Evolutionary conservation across 2,329 filamentous ascomycete genomes (phyloP).

Genomic region (Botrytis medusae): DNA sequence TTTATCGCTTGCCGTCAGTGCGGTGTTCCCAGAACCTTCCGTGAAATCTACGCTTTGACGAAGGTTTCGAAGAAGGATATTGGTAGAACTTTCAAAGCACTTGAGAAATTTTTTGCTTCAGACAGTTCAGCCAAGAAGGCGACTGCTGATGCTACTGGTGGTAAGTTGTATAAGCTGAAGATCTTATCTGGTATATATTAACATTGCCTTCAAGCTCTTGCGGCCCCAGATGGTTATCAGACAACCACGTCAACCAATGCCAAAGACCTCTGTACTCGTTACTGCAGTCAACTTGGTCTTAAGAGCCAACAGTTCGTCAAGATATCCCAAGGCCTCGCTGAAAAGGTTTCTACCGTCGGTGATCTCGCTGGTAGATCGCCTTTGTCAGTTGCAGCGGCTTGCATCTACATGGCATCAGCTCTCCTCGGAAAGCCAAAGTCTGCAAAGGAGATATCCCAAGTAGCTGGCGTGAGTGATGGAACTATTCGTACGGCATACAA

Average conservation of each 20-base stretch:
- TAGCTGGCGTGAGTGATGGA: constrained; percentile 90
- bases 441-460: constrained; percentile 81
- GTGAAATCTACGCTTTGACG: constrained; percentile 90
- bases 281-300: constrained; percentile 79
- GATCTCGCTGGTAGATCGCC: constrained; percentile 87
- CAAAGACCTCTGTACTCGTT: constrained; percentile 82
- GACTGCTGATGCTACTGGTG: constrained; percentile 52
- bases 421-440: constrained; percentile 76
- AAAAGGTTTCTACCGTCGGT: constrained; percentile 72
- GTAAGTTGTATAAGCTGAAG: constrained; percentile 46
- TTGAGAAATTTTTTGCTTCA: constrained; percentile 84
- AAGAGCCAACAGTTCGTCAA: constrained; percentile 73
- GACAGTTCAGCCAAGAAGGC: constrained; percentile 59
- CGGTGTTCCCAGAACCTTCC: constrained; percentile 83
- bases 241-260: constrained; percentile 76
- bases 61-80: constrained; percentile 97
- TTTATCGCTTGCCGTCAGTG: constrained; percentile 96
- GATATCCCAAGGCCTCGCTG: constrained; percentile 75
- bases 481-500: constrained; percentile 97
- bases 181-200: constrained; percentile 35
- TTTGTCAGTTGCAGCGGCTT: constrained; percentile 88
- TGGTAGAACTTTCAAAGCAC: constrained; percentile 87
- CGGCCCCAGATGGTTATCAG: constrained; percentile 60
- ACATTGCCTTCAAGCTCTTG: constrained; percentile 35
- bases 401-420: constrained; percentile 93